Conservation (phyloP, 352 stramenopile genomes). For the Phytophthora capsici region DNA sequence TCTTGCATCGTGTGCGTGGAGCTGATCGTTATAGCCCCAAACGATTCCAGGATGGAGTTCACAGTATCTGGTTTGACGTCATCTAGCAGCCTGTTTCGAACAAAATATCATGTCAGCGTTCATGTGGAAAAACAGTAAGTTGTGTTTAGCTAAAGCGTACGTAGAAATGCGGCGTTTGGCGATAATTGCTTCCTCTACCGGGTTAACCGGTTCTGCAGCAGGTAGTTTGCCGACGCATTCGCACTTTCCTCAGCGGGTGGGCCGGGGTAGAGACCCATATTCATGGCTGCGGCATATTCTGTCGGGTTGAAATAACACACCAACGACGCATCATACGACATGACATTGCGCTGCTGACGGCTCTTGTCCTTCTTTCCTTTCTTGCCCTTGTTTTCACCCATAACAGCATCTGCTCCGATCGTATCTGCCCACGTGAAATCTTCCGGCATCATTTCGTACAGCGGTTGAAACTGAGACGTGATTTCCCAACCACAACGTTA, state of each 20-base stretch:
- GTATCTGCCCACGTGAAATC: slow-evolving; percentile 72
- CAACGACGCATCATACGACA: slow-evolving; percentile 78
- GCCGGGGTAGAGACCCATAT: slow-evolving; percentile 66
- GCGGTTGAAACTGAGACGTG: slow-evolving; percentile 60
- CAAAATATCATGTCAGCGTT: not conserved
- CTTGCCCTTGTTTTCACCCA: slow-evolving; percentile 56
- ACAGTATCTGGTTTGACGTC: slow-evolving; percentile 53
- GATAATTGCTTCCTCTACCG: slow-evolving; percentile 67
- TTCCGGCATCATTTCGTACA: slow-evolving; percentile 72
- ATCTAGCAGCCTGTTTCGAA: slow-evolving; percentile 57
- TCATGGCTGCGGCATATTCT: slow-evolving; percentile 69
- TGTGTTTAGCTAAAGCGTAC: slow-evolving; percentile 35
- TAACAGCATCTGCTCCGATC: slow-evolving; percentile 53
- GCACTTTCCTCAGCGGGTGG: slow-evolving; percentile 25
- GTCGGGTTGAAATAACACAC: slow-evolving; percentile 83
- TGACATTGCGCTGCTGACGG: slow-evolving; percentile 34
- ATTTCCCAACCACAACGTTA: not conserved
- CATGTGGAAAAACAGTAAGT: not conserved
- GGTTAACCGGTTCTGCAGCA: slow-evolving; percentile 42
- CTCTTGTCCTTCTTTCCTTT: slow-evolving; percentile 62
- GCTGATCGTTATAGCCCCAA: slow-evolving; percentile 69
- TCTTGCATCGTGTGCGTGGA: slow-evolving; percentile 79
- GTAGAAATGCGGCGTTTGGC: slow-evolving; percentile 58
- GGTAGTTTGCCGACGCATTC: slow-evolving; percentile 19
- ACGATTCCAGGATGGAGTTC: slow-evolving; percentile 50